Base-by-base conservation (phyloP, 2,329 filamentous ascomycete species). In the Neofusicoccum parvum region DNA sequence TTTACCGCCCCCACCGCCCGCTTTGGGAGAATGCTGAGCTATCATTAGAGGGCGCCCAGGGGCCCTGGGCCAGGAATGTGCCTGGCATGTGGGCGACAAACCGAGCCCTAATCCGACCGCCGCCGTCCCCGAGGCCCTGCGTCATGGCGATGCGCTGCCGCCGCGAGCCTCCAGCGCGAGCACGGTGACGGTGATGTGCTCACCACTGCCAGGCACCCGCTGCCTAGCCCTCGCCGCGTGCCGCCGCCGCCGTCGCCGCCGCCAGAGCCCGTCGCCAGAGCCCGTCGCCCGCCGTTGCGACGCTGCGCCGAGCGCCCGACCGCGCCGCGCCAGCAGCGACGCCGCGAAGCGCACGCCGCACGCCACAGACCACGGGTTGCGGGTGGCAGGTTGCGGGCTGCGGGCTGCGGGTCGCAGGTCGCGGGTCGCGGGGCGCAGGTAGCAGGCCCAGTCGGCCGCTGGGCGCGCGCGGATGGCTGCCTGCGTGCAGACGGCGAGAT, bases 1-100 rank as follows among this genome's bases (percentile, higher is more conserved):
- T 60, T 60, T 60, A 60, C 56, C 56, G 56, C 56, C 56, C 56
- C 56, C 56, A 60, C 56, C 43, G 56, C 56, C 56, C 39, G 56
- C 56, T 60, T 60, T 60, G 56, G 56, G 56, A 60, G 56, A 60
- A 60, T 60, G 56, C 41, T 60, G 56, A 60, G 56, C 56, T 60
- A 60, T 60, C 56, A 46, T 60, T 60, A 60, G 56, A 58, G 54
- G 54, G 39, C 27, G 32, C 14, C 50, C 50, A 53, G 50, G 50
- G 50, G 50, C 50, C 56, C 56, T 37, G 56, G 23, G 27, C 23
- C 27, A 46, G 56, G 53, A 45, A 60, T 48, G 56, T 60, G 56
- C 56, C 56, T 60, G 56, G 56, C 56, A 48, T 60, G 49, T 53
- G 50, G 32, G n/a, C 43, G 5, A 34, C 41, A 39, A 12, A 27